Evolutionary conservation across 2,329 filamentous ascomycete genomes (phyloP).

Genomic region (Calonectria pauciramosa): DNA sequence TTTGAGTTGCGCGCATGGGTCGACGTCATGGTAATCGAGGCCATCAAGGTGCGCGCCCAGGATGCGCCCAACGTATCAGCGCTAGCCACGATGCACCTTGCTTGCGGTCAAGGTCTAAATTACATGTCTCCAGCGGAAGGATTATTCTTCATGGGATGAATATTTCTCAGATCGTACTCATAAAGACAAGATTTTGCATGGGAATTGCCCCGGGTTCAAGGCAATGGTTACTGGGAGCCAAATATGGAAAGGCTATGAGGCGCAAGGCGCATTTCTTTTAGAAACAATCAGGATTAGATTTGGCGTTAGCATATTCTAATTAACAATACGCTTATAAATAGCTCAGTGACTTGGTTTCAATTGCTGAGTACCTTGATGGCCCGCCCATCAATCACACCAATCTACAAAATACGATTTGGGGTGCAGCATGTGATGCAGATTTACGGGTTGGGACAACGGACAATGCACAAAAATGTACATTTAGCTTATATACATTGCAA

Average conservation of each 20-base stretch:
- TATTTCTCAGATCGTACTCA: neutral
- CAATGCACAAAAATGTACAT: neutral
- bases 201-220: neutral
- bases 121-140: neutral
- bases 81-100: neutral
- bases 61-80: constrained; percentile 4
- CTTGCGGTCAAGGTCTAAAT: neutral
- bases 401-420: neutral
- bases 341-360: neutral
- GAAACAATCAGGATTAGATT: neutral
- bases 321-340: neutral
- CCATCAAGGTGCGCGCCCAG: constrained; percentile 36
- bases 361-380: neutral
- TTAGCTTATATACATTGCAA: neutral
- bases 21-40: neutral
- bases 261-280: neutral
- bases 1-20: neutral
- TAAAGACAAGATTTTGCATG: neutral
- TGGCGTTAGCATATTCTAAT: too few relatives aligned
- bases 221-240: neutral
- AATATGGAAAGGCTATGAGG: neutral
- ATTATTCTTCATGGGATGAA: constrained; percentile 7
- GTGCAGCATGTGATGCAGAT: neutral
- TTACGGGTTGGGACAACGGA: too few relatives aligned
- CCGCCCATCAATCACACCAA: neutral